A percentile compares a stretch with the other conserved stretches of the same genome.
Evolutionary conservation across 1,284 basidiomycete genomes (phyloP).

Genomic region (Rhodotorula sp.): DNA sequence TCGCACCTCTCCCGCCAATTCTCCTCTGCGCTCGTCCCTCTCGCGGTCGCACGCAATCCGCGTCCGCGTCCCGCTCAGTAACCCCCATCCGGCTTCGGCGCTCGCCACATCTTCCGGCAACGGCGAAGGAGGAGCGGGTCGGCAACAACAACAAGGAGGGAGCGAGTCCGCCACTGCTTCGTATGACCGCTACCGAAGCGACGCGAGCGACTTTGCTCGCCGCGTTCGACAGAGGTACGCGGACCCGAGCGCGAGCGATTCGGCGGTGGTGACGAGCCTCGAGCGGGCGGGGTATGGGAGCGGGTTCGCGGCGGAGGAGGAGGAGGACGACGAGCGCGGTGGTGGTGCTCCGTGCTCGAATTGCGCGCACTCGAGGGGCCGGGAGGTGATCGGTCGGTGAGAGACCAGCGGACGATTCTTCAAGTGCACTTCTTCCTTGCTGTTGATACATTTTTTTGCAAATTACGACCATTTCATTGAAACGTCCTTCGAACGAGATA

Average conservation of each 20-base stretch:
- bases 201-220: conserved; percentile 1
- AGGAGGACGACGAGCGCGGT: neutral
- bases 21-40: conserved; percentile 6
- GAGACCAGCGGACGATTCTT: neutral
- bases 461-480: too few species aligned
- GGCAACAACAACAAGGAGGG: too few species aligned
- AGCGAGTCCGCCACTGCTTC: neutral
- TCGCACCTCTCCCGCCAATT: neutral
- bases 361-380: neutral
- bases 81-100: neutral
- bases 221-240: neutral
- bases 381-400: conserved; percentile 2
- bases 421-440: too few species aligned
- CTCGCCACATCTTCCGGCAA: neutral
- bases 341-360: neutral
- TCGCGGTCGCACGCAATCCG: conserved; percentile 18
- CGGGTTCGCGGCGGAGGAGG: conserved; percentile 1
- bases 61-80: conserved; percentile 8
- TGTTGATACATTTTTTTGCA: neutral
- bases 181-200: conserved; percentile 14
- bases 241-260: neutral
- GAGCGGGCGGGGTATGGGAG: conserved; percentile 13
- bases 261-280: neutral
- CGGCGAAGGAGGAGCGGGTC: neutral
- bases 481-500: too few species aligned